Evolutionary conservation across 2,329 filamentous ascomycete species (phyloP).

Genomic region (Ophiostoma perfectum): DNA sequence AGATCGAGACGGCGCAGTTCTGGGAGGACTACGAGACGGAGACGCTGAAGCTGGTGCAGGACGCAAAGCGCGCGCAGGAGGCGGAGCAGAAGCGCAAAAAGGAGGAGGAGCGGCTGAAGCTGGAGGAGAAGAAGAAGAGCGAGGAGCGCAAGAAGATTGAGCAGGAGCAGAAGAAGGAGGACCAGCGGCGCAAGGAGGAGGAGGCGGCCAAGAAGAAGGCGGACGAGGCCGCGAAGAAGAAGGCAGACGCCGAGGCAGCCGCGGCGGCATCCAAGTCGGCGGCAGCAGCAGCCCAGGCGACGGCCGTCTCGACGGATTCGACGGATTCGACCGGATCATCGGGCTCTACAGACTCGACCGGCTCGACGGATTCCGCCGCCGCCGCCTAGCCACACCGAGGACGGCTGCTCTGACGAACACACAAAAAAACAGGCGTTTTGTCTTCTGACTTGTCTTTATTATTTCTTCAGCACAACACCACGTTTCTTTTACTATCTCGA

Average conservation of each 20-base stretch:
- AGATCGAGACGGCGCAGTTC: constrained; percentile 25
- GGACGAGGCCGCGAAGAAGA: constrained; percentile 6
- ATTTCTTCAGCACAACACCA: background rate
- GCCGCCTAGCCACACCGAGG: no score
- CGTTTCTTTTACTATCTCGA: background rate
- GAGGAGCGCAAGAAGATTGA: constrained; percentile 16
- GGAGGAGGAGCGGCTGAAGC: constrained; percentile 18
- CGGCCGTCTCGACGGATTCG: background rate
- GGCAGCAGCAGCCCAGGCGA: background rate
- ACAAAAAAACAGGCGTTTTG: constrained; percentile 7
- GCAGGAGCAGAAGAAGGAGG: constrained; percentile 21
- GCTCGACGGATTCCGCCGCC: background rate
- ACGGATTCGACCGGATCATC: background rate
- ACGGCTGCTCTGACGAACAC: background rate
- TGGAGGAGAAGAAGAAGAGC: constrained; percentile 22
- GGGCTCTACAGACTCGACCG: background rate
- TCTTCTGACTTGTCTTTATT: background rate
- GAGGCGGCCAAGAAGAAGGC: constrained; percentile 21
- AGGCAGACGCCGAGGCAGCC: background rate
- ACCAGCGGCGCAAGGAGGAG: constrained; percentile 15
- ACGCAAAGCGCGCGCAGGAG: constrained; percentile 18
- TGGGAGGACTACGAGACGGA: constrained; percentile 27
- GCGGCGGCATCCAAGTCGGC: background rate
- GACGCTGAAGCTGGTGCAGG: constrained; percentile 15
- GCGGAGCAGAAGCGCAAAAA: constrained; percentile 19